Conservation (phyloP, 2,329 filamentous ascomycete genomes). For the Xylariaceae sp. region DNA sequence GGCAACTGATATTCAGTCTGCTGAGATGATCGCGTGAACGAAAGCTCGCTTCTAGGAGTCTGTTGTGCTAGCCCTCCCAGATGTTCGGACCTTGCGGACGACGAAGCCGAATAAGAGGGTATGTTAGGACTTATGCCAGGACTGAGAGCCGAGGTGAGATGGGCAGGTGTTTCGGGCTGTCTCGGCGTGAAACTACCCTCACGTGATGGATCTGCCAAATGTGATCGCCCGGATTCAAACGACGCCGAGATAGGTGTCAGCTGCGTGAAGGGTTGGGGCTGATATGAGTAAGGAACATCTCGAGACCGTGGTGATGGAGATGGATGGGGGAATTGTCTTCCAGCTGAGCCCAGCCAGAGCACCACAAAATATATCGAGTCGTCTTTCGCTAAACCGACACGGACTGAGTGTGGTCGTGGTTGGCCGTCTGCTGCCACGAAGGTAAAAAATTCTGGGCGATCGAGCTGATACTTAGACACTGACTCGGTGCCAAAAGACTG, state of each 20-base stretch:
- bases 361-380: conserved; percentile 69
- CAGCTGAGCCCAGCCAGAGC: conserved; percentile 49
- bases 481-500: conserved; percentile 62
- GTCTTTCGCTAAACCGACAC: conserved; percentile 63
- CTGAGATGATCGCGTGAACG: conserved; percentile 39
- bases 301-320: conserved; percentile 53
- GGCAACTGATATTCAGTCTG: conserved; percentile 48
- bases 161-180: conserved; percentile 39
- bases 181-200: conserved; percentile 44
- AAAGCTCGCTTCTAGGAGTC: conserved; percentile 59
- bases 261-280: conserved; percentile 49
- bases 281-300: conserved; percentile 51
- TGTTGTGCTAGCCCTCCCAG: conserved; percentile 53
- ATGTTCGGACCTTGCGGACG: conserved; percentile 57
- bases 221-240: conserved; percentile 53
- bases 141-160: conserved; percentile 42
- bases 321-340: conserved; percentile 49
- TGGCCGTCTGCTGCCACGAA: conserved; percentile 61
- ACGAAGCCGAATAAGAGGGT: conserved; percentile 54
- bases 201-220: conserved; percentile 43
- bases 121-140: conserved; percentile 49
- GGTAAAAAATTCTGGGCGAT: conserved; percentile 60
- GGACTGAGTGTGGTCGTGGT: conserved; percentile 55
- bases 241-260: conserved; percentile 53
- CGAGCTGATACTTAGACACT: conserved; percentile 56